Evolutionary conservation across 305 asterid genomes (phyloP).

Genomic region (Fraxinus platypoda): DNA sequence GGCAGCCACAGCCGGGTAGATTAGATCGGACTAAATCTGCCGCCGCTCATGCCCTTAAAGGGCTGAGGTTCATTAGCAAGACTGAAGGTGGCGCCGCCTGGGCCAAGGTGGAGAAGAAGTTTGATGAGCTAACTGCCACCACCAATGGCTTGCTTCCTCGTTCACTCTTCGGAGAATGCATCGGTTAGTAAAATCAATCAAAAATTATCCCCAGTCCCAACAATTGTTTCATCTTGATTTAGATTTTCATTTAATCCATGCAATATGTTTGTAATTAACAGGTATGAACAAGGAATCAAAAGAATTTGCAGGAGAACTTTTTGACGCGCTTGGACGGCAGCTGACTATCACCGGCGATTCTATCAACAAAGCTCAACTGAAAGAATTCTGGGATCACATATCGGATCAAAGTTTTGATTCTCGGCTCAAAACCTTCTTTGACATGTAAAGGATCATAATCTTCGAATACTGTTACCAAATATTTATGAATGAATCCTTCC

Average conservation of each 20-base stretch:
- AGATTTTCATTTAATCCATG: background rate
- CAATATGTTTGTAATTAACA: slow-evolving; percentile 2
- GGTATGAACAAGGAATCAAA: slow-evolving; percentile 93
- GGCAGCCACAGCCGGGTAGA: slow-evolving; percentile 40
- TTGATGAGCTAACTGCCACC: slow-evolving; percentile 48
- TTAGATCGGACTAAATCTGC: slow-evolving; percentile 62
- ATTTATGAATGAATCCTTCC: background rate
- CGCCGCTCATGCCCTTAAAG: slow-evolving; percentile 74
- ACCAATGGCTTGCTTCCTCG: slow-evolving; percentile 69
- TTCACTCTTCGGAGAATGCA: slow-evolving; percentile 75
- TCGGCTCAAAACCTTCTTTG: slow-evolving; percentile 91
- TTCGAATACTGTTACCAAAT: background rate
- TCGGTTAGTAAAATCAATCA: slow-evolving; percentile 45
- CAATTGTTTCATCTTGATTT: background rate
- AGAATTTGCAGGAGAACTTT: slow-evolving; percentile 85
- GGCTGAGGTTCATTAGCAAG: slow-evolving; percentile 79
- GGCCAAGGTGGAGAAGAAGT: slow-evolving; percentile 73
- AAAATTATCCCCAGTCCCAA: slow-evolving; percentile 7
- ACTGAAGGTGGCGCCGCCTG: slow-evolving; percentile 76
- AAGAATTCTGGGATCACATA: slow-evolving; percentile 89
- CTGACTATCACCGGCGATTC: slow-evolving; percentile 61
- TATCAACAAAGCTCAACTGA: slow-evolving; percentile 57
- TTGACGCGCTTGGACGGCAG: slow-evolving; percentile 76
- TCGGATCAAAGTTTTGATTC: slow-evolving; percentile 90
- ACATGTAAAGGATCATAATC: slow-evolving; percentile 56